Evolutionary conservation across 345 rosid species (phyloP).

Genomic region (Geranium rotundifolium): DNA sequence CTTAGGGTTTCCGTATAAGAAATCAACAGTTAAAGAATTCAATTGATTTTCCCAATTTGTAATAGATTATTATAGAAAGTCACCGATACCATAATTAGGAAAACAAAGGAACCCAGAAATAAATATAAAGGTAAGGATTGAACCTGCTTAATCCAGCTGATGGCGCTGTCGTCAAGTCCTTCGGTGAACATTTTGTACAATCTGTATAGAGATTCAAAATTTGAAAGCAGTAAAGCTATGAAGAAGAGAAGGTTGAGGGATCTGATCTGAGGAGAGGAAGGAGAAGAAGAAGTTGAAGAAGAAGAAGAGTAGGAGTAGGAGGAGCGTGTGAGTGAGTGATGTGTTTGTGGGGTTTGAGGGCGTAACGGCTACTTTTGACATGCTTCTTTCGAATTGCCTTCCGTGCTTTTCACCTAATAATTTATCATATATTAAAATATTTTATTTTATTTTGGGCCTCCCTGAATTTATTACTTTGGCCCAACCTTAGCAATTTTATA

Average conservation of each 20-base stretch:
- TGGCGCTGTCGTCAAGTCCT: constrained; percentile 53
- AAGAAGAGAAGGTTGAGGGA: background rate
- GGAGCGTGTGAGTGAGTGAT: background rate
- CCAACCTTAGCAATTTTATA: too few species aligned
- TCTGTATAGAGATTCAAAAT: constrained; percentile 1
- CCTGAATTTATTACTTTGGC: too few species aligned
- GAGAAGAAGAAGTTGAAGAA: constrained; percentile 4
- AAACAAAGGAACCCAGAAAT: too few species aligned
- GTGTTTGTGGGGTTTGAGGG: constrained; percentile 7
- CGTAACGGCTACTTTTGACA: constrained; percentile 66
- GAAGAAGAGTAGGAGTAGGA: constrained; percentile 1
- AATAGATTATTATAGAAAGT: too few species aligned
- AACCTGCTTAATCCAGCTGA: constrained; percentile 76
- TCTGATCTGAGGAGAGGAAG: constrained; percentile 4
- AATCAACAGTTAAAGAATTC: too few species aligned
- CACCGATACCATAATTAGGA: too few species aligned
- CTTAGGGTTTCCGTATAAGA: too few species aligned
- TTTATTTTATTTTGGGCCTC: background rate
- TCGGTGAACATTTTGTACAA: constrained; percentile 38
- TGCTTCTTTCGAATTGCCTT: background rate
- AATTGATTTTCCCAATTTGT: too few species aligned
- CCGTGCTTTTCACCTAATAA: background rate
- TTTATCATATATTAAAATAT: too few species aligned
- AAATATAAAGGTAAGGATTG: background rate
- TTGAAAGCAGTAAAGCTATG: background rate